These are phyloP conservation scores for Stentor roeselii DNA, from an alignment of 73 alveolate species.

Conservation along the genomic window DNA sequence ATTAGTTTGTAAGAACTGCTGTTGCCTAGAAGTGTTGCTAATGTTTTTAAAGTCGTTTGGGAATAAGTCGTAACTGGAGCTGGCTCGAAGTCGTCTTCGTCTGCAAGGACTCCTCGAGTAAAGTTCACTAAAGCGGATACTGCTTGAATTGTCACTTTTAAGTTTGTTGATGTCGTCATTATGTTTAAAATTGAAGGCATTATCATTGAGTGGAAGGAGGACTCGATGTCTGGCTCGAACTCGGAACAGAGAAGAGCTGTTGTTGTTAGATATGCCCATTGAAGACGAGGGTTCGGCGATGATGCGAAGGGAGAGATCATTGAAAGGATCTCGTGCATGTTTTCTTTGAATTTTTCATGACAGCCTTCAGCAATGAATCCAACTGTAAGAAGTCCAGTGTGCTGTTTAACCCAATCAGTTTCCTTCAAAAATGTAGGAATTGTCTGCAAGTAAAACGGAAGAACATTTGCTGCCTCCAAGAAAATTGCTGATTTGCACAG, in stretches of 20 bases:
- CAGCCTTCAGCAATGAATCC: constrained; percentile 21
- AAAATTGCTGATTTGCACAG: neutral
- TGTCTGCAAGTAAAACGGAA: neutral
- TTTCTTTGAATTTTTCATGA: constrained; percentile 2
- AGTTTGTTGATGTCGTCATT: constrained; percentile 1
- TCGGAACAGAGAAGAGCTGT: constrained; percentile 10
- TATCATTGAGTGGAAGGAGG: neutral
- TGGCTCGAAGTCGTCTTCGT: neutral
- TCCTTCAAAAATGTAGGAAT: neutral
- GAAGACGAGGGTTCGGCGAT: constrained; percentile 19
- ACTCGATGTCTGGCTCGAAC: neutral
- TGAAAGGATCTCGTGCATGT: neutral
- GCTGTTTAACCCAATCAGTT: constrained; percentile 10
- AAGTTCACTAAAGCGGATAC: constrained; percentile 21
- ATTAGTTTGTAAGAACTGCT: neutral
- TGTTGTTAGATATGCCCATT: constrained; percentile 18
- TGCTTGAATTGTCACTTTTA: constrained; percentile 2
- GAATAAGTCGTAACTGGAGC: neutral
- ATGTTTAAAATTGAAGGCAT: neutral
- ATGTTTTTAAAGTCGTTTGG: neutral
- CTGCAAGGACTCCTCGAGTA: constrained; percentile 10
- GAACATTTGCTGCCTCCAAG: neutral
- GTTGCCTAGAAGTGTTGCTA: neutral
- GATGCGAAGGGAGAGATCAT: constrained; percentile 5
- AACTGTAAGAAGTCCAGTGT: neutral